Percentiles rank a stretch among this genome's conserved stretches.
These are phyloP conservation scores for Microbotryum intermedium DNA, from an alignment of 1,284 basidiomycete genomes.

Conservation along the genomic window DNA sequence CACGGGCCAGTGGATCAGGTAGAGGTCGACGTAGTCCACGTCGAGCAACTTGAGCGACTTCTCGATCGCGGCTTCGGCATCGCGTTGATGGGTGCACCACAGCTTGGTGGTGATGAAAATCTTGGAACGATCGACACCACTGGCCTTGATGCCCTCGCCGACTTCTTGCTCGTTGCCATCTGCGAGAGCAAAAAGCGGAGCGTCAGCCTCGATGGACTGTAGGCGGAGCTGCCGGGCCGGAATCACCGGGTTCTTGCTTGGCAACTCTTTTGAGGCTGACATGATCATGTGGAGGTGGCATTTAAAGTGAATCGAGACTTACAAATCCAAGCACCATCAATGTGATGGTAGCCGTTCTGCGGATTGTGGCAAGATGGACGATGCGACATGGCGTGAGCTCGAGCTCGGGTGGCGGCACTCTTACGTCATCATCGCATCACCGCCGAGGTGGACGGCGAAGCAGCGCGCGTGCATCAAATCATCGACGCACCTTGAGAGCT, in stretches of 20 bases:
- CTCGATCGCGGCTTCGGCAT: conserved; percentile 56
- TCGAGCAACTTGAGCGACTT: conserved; percentile 63
- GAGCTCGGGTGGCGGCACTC: too few relatives aligned
- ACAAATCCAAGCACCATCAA: conserved; percentile 48
- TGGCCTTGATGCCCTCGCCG: conserved; percentile 66
- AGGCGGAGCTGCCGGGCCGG: not conserved
- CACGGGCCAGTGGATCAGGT: conserved; percentile 36
- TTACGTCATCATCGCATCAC: too few relatives aligned
- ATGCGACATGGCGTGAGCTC: too few relatives aligned
- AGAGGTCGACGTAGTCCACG: conserved; percentile 70
- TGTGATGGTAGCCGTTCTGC: conserved; percentile 57
- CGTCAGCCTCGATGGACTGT: not conserved
- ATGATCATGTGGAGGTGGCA: not conserved
- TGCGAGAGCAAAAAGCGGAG: not conserved
- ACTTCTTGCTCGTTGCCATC: conserved; percentile 57
- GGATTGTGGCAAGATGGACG: too few relatives aligned
- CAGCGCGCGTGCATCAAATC: too few relatives aligned
- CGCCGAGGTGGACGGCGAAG: too few relatives aligned
- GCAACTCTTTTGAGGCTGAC: not conserved
- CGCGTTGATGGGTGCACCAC: conserved; percentile 48
- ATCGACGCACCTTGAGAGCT: not conserved
- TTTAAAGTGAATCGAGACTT: not conserved
- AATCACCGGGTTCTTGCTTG: too few relatives aligned
- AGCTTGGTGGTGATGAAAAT: conserved; percentile 72
- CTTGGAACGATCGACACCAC: conserved; percentile 66